Base-by-base conservation (phyloP, 192 early-diverging fungal species). In the Spizellomyces punctatus region DNA sequence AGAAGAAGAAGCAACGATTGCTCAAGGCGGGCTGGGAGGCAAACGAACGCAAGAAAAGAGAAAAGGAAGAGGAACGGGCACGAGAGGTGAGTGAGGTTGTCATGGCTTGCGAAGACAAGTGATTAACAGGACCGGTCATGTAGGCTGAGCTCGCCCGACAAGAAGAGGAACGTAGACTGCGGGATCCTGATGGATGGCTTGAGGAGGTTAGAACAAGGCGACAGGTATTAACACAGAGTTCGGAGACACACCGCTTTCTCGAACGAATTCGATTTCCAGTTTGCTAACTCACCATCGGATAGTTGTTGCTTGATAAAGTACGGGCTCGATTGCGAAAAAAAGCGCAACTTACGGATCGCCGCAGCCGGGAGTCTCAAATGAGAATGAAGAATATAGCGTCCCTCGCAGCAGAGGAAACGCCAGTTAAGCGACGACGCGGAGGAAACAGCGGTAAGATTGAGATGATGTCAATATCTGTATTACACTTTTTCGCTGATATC, bases 321-420 rank as follows among this genome's bases (percentile, higher is more conserved):
- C 88, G 89, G 59, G 83, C 86, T 9, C 82, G 91, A 62, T 83
- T 85, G 58, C 80, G 89, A 50, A 83, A 83, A 43, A 89, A 89
- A n/a, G 81, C 85, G 44, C 92, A 96, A 66, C 84, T 96, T 10
- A 82, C 88, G 16, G 94, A 96, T 82, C 89, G 95, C 17, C 86
- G 93, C 42, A 94, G 93, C 79, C 89, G 91, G 50, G 92, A 91
- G 12, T 92, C 95, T 12, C 90, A 94, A 67, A 66, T 89, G 65
- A 88, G 95, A 44, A 95, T 94, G 93, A 82, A 87, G 63, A 91
- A 87, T 41, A 93, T 96, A 66, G 94, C 95, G 8, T 88, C 88
- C 47, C 78, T 96, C 47, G 95, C 95, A 16, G 71, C 69, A 8
- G 80, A 84, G n/a, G 85, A 82, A 21, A 78, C 80, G 16, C 71